Percentiles rank a stretch among this genome's conserved stretches.
These are phyloP conservation scores for Cantharellus anzutake DNA, from an alignment of 768 basidiomycete genomes.

Conservation along the genomic window DNA sequence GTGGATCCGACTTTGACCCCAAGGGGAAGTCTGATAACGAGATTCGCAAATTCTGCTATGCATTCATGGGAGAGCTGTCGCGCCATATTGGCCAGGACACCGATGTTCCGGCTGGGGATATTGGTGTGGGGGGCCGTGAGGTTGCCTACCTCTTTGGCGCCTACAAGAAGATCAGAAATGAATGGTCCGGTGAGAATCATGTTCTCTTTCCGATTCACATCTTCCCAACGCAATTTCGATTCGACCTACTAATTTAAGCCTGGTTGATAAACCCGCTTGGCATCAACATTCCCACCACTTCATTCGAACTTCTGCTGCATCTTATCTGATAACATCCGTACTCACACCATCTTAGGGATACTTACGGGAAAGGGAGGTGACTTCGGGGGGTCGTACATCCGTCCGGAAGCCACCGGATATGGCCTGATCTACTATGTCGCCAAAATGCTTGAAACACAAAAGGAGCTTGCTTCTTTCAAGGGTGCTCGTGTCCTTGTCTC, in stretches of 20 bases:
- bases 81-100: conserved; percentile 55
- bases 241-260: too few relatives aligned
- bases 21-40: conserved; percentile 63
- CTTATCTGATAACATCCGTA: too few relatives aligned
- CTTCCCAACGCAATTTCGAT: neutral
- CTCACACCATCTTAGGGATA: conserved; percentile 19
- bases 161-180: conserved; percentile 56
- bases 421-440: conserved; percentile 62
- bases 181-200: conserved; percentile 30
- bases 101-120: conserved; percentile 59
- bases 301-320: too few relatives aligned
- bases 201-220: neutral
- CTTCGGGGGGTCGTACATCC: conserved; percentile 57
- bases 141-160: conserved; percentile 62
- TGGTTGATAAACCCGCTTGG: too few relatives aligned
- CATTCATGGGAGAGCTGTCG: conserved; percentile 60
- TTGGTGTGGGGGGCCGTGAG: conserved; percentile 58
- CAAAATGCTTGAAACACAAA: conserved; percentile 24
- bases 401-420: conserved; percentile 56
- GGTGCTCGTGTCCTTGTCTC: conserved; percentile 22
- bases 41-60: conserved; percentile 47
- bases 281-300: too few relatives aligned
- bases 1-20: conserved; percentile 64
- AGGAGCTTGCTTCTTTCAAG: neutral
- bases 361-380: conserved; percentile 51